Percentiles rank a stretch among this genome's conserved stretches.
Evolutionary conservation across 352 stramenopile genomes (phyloP).

Genomic region (Phytophthora capsici): DNA sequence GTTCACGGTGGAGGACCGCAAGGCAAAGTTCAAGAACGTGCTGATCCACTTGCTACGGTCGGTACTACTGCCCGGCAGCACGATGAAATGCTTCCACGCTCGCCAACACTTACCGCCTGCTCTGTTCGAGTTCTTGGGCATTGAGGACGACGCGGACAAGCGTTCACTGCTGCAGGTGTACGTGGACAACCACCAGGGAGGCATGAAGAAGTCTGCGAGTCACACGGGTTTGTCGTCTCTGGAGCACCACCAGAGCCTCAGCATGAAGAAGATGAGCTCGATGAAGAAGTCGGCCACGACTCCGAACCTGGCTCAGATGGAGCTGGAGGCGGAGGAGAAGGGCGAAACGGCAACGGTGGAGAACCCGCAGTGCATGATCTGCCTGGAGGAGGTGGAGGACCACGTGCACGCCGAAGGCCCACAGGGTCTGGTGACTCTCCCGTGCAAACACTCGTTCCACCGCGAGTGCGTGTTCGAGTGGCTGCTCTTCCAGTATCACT

Average conservation of each 20-base stretch:
- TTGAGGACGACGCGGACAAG: conserved; percentile 58
- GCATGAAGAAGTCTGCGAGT: conserved; percentile 44
- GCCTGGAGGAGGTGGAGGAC: conserved; percentile 41
- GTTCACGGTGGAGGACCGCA: conserved; percentile 53
- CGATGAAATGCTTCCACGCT: conserved; percentile 70
- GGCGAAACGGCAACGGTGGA: conserved; percentile 29
- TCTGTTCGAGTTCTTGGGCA: conserved; percentile 66
- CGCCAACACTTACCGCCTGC: conserved; percentile 53
- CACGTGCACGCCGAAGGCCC: conserved; percentile 26
- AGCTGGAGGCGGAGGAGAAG: conserved; percentile 40
- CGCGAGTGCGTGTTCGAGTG: conserved; percentile 80
- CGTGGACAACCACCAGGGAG: conserved; percentile 62
- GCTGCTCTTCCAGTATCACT: conserved; percentile 76
- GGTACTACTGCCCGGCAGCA: conserved; percentile 62
- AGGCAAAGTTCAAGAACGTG: conserved; percentile 70
- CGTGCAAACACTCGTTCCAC: conserved; percentile 78
- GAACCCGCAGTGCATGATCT: conserved; percentile 50
- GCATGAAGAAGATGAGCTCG: conserved; percentile 30
- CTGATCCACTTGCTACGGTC: conserved; percentile 72
- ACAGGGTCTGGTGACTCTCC: conserved; percentile 49
- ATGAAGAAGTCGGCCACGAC: conserved; percentile 40
- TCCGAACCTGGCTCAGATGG: conserved; percentile 34
- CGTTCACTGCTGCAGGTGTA: conserved; percentile 77
- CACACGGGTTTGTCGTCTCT: conserved; percentile 37
- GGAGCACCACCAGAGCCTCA: conserved; percentile 28